Evolutionary conservation across 2,329 filamentous ascomycete genomes (phyloP), one percentile per base, ranked within the genome.

Genomic region (Fusarium globosum): DNA sequence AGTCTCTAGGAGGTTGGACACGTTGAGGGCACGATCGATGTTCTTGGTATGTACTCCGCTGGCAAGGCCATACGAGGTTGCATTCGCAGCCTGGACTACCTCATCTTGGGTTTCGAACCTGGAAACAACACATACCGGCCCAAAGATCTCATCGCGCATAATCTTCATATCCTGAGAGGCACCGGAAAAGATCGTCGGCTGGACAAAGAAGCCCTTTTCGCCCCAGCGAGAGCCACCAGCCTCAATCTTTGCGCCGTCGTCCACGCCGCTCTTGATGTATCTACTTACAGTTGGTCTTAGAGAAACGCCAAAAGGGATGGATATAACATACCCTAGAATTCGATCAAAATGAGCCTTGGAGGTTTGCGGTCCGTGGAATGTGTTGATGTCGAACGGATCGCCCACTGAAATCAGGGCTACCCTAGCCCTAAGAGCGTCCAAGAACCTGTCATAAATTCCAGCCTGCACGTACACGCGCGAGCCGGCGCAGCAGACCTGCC

Each of bases 61-160:
- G 3, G 46, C 46, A 13, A 49, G 46, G 3, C 46, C 46, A 14
- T 49, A 33, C 1, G 46, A 49, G 0, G 46, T 33, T n/a, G 21
- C 28, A 18, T 33, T 49, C 0, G 28, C 46, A 2, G 15, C 28
- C 4, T 33, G 15, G 0, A 49, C 11, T 0, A 49, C 46, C 21
- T 49, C 46, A 10, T 49, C 28, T 7, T 49, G 46, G 2, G 46
- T 49, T 33, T 33, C 11, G 5, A 49, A 49, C 15, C 0, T 49
- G 5, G 28, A 33, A 5, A 49, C 28, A 14, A 49, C 46, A 0
- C 46, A 49, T 0, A 49, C 46, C 0, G 28, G 46, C 15, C 46
- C 46, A 2, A 49, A 33, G 0, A 49, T 49, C 21, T 49, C 46
- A 7, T 49, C 46, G 7, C 28, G 28, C 28, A 49, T 49, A 1